phyloP scores from a whole-genome alignment of 805 yeast genomes.

The Saccharomycopsis vini region DNA sequence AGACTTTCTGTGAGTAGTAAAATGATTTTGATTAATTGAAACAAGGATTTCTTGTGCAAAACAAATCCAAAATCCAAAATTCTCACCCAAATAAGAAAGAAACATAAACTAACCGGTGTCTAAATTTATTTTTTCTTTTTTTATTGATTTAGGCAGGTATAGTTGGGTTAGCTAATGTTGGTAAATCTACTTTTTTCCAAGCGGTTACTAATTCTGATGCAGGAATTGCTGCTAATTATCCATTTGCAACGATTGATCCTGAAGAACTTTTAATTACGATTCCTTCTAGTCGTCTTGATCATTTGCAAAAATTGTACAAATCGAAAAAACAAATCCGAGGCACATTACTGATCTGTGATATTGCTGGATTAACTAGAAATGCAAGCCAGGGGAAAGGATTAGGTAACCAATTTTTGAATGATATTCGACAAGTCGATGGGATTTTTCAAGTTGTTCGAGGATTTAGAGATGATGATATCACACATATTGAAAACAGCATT shows the following conservation, averaged over 20 bases:
- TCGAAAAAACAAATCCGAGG: slow-evolving; percentile 62
- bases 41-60: neutral
- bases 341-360: slow-evolving; percentile 61
- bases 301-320: slow-evolving; percentile 44
- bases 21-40: neutral
- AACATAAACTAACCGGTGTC: neutral
- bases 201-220: slow-evolving; percentile 87
- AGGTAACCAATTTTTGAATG: slow-evolving; percentile 72
- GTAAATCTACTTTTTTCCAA: slow-evolving; percentile 96
- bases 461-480: slow-evolving; percentile 66
- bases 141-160: slow-evolving; percentile 42
- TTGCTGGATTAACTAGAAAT: slow-evolving; percentile 76
- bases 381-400: slow-evolving; percentile 81
- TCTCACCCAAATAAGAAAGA: neutral
- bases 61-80: too few relatives aligned
- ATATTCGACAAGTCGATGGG: slow-evolving; percentile 74
- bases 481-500: slow-evolving; percentile 64
- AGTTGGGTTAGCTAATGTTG: slow-evolving; percentile 75
- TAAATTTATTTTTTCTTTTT: neutral
- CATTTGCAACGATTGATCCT: slow-evolving; percentile 96
- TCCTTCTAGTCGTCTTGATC: slow-evolving; percentile 54
- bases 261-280: slow-evolving; percentile 81
- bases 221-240: slow-evolving; percentile 96
- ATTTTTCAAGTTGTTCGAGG: slow-evolving; percentile 73
- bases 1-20: slow-evolving; percentile 7